Percentiles rank a stretch among this genome's conserved stretches.
Evolutionary conservation across 805 yeast species (phyloP).

Genomic region (Teunomyces kruisii): DNA sequence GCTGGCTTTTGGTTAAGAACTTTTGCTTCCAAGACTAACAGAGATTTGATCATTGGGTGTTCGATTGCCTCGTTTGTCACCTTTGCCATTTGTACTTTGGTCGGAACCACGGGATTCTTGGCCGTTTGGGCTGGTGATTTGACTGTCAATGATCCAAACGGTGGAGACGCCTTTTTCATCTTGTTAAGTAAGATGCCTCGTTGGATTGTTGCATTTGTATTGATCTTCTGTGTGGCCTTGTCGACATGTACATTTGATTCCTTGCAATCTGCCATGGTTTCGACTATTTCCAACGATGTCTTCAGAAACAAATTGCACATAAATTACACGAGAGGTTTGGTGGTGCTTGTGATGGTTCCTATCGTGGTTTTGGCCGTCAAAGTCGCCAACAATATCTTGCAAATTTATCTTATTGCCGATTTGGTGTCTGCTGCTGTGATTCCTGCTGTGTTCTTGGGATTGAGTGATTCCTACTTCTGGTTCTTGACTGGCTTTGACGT

Average conservation of each 20-base stretch:
- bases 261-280: slow-evolving; percentile 82
- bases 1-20: slow-evolving; percentile 95
- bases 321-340: slow-evolving; percentile 66
- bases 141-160: slow-evolving; percentile 50
- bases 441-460: slow-evolving; percentile 80
- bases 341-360: slow-evolving; percentile 79
- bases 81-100: slow-evolving; percentile 62
- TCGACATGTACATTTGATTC: slow-evolving; percentile 91
- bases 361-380: slow-evolving; percentile 79
- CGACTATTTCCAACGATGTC: slow-evolving; percentile 85
- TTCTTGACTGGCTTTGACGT: slow-evolving; percentile 78
- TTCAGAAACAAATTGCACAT: slow-evolving; percentile 78
- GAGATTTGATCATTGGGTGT: slow-evolving; percentile 73
- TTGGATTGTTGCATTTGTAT: slow-evolving; percentile 83
- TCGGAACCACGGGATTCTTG: slow-evolving; percentile 80
- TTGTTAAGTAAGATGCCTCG: slow-evolving; percentile 71
- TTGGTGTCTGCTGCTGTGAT: slow-evolving; percentile 82
- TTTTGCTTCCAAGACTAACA: slow-evolving; percentile 79
- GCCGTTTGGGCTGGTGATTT: slow-evolving; percentile 89
- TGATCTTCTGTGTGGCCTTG: slow-evolving; percentile 69
- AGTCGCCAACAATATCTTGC: slow-evolving; percentile 79
- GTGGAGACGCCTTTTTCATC: slow-evolving; percentile 70
- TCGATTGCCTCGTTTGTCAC: slow-evolving; percentile 70
- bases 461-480: slow-evolving; percentile 59
- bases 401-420: slow-evolving; percentile 88